phyloP scores from a whole-genome alignment of 2,329 filamentous ascomycete genomes.

The Orbilia javanica region DNA sequence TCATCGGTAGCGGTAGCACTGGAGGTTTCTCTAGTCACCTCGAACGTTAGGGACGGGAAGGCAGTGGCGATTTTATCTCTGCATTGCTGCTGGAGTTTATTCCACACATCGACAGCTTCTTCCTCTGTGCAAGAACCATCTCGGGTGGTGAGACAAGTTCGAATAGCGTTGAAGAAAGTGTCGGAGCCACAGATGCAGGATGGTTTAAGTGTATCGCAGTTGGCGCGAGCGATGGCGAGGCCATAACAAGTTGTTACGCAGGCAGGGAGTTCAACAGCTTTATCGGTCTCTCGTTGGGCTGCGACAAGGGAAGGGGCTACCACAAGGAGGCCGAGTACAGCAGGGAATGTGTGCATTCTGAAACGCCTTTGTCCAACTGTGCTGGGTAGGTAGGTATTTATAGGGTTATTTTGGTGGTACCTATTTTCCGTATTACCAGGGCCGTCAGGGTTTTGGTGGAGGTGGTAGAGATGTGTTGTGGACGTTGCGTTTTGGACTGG shows the following conservation, averaged over 20 bases:
- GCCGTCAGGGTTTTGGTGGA: too few relatives aligned
- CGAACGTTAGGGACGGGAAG: slow-evolving; percentile 38
- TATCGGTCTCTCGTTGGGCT: slow-evolving; percentile 36
- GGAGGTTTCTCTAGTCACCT: slow-evolving; percentile 14
- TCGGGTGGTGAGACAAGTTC: slow-evolving; percentile 39
- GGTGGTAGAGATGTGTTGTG: slow-evolving; percentile 26
- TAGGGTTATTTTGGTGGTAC: too few relatives aligned
- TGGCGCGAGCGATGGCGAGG: slow-evolving; percentile 47
- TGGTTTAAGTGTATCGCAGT: slow-evolving; percentile 50
- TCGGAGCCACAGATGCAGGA: slow-evolving; percentile 54
- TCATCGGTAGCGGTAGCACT: slow-evolving; percentile 8
- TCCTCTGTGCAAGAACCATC: slow-evolving; percentile 41
- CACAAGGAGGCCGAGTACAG: slow-evolving; percentile 16
- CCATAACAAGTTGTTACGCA: slow-evolving; percentile 51
- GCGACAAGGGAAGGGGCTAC: slow-evolving; percentile 9
- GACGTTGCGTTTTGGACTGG: slow-evolving; percentile 6
- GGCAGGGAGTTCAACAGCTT: slow-evolving; percentile 25
- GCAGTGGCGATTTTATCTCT: slow-evolving; percentile 40
- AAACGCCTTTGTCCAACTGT: too few relatives aligned
- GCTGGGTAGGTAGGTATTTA: too few relatives aligned
- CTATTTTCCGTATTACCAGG: too few relatives aligned
- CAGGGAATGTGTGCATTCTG: slow-evolving; percentile 37
- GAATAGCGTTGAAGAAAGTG: slow-evolving; percentile 43
- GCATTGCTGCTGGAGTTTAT: slow-evolving; percentile 47
- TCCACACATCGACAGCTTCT: slow-evolving; percentile 40